Base-by-base conservation (phyloP, 1,139 yeast species). In the Geotrichum australiense region DNA sequence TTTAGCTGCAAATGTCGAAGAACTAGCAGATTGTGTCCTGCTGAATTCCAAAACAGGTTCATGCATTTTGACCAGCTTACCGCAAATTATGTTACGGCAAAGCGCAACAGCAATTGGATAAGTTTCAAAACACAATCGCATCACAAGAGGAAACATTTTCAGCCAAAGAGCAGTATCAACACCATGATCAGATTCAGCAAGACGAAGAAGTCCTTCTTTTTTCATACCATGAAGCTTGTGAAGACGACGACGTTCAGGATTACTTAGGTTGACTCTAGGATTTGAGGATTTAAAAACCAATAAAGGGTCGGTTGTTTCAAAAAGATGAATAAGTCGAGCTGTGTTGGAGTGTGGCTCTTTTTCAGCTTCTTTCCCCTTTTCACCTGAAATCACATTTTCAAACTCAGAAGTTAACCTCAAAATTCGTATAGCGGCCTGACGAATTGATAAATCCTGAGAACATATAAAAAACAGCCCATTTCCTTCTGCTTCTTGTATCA, bases 151-250 rank as follows among this genome's bases (percentile, higher is more conserved):
- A 55, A 83, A 89, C 1, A 82, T 73, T 51, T 94, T 74, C 53
- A 89, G 80, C 98, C 98, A 93, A 19, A 93, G 66, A 0, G 98
- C 95, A 1, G 94, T 80, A 60, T 93, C 98, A 7, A 91, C 89
- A 2, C 97, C 96, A 56, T 87, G 83, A 48, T 84, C 95, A 2
- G 95, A 83, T 53, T 85, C 96, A 0, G 95, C 96, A 11, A 91
- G 64, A 41, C 78, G 71, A 0, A 83, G 68, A 19, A 93, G 63
- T 2, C 84, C 73, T 24, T 82, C 83, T 47, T 76, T 76, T 48
- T 73, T 58, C 50, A 75, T 78, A 37, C 69, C 68, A 46, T 73
- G 76, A 37, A 91, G 62, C 53, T 82, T 83, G 1, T 78, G 56
- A 14, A 89, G 65, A 35, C 96, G 65, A 16, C 78, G 75, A 36